A percentile compares a stretch with the other conserved stretches of the same genome.
phyloP scores from a whole-genome alignment of 1,284 basidiomycete species.

The Cryptococcus sp. region DNA sequence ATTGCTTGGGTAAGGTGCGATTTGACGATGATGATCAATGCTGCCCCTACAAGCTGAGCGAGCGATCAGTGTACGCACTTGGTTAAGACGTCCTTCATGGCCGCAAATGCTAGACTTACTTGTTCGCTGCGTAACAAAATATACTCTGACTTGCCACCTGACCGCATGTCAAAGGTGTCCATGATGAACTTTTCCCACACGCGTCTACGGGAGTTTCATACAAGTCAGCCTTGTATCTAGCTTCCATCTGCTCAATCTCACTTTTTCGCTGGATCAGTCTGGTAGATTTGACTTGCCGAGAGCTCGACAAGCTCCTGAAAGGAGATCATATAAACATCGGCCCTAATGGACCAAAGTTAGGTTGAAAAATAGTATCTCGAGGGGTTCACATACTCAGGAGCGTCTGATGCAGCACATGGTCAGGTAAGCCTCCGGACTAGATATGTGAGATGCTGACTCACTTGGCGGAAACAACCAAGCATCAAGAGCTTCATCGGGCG shows the following conservation, averaged over 20 bases:
- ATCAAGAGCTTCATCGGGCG: constrained; percentile 77
- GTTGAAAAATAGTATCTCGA: not conserved
- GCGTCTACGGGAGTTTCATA: constrained; percentile 65
- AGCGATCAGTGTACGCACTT: not conserved
- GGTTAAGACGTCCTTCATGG: not conserved
- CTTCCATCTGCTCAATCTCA: constrained; percentile 38
- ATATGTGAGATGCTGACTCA: constrained; percentile 54
- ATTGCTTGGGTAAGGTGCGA: constrained; percentile 73
- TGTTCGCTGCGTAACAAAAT: constrained; percentile 89
- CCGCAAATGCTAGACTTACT: constrained; percentile 54
- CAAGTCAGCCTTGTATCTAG: constrained; percentile 1
- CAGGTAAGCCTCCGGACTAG: not conserved
- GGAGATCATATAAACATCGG: constrained; percentile 86
- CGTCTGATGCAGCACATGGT: constrained; percentile 50
- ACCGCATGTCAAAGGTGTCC: constrained; percentile 69
- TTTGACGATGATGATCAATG: constrained; percentile 82
- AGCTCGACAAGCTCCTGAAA: constrained; percentile 99
- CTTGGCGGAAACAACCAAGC: constrained; percentile 88
- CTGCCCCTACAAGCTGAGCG: constrained; percentile 85
- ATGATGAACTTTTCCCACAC: constrained; percentile 84
- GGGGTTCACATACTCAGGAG: constrained; percentile 60
- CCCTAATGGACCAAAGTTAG: constrained; percentile 56
- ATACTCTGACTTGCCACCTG: constrained; percentile 69
- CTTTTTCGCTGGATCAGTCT: constrained; percentile 94
- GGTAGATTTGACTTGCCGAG: constrained; percentile 93